Evolutionary conservation across 1,284 basidiomycete genomes (phyloP), one percentile per base, ranked within the genome.

Genomic region (Leucoagaricus sp.): DNA sequence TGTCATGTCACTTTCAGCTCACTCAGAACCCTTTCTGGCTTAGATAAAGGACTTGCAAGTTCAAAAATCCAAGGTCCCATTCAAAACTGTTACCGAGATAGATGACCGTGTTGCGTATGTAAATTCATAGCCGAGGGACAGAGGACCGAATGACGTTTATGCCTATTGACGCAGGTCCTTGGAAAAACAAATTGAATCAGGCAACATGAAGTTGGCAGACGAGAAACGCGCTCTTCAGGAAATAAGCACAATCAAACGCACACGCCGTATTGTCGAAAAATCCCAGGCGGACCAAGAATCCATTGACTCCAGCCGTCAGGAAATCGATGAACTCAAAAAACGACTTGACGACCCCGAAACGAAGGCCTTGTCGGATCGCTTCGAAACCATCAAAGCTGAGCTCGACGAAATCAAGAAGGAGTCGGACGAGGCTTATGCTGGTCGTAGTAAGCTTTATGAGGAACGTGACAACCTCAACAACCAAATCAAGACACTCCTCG

Each of bases 181-280:
- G 65, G 92, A 96, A 60, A 89, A 83, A 65, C 91, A 95, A 69
- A 88, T 99, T 59, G 96, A 98, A 69, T 91, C 92, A 8, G 97
- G 96, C 21, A 85, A 70, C 61, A 82, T 99, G 83, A 98, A 95
- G 72, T 82, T 99, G 55, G 95, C 91, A 36, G 96, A 98, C 56
- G 97, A 99, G 76, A 98, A 98, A 75, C 89, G 93, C 62, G 93
- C 96, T 4, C 81, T 99, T 19, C 83, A 86, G 64, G 96, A 99
- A 67, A 97, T 99, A 64, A 83, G 79, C 61, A 80, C 81, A 48
- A 76, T 82, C 62, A 90, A 83, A 67, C 89, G 92, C 40, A 81
- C 77, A 55, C 86, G 91, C 57, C 87, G 82, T 69, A 72, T 75
- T 13, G 85, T 96, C 52, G 91, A 95, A 71, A 77, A 81, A 47